Percentiles rank a stretch among this genome's conserved stretches.
Evolutionary conservation across 163 green algal genomes (phyloP).

Genomic region (Trebouxiophyceae sp.): DNA sequence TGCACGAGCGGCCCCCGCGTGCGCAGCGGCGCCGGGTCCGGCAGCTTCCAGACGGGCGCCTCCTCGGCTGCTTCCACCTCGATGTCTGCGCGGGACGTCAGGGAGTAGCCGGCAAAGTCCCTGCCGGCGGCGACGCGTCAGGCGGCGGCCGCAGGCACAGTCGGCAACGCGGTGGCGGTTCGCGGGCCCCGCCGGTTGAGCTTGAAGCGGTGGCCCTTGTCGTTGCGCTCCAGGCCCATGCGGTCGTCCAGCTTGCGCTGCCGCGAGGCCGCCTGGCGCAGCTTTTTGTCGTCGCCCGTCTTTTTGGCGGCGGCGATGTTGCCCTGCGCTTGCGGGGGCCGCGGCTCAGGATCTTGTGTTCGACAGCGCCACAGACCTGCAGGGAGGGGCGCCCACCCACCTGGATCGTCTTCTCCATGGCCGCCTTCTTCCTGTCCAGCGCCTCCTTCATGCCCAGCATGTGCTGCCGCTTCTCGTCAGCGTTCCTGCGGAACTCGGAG

Average conservation of each 20-base stretch:
- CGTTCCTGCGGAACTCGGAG: slow-evolving; percentile 17
- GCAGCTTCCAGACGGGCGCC: slow-evolving; percentile 15
- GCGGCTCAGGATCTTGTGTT: no score
- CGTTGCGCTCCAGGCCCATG: slow-evolving; percentile 34
- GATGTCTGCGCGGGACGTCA: slow-evolving; percentile 6
- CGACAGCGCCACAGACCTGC: no score
- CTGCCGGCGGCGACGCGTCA: no score
- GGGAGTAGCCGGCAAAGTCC: slow-evolving; percentile 21
- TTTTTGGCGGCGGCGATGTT: no score
- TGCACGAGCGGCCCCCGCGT: slow-evolving; percentile 11
- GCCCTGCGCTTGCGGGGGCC: no score
- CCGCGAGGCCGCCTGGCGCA: slow-evolving; percentile 25
- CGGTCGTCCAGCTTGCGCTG: slow-evolving; percentile 31
- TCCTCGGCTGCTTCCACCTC: slow-evolving; percentile 9
- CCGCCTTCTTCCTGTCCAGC: slow-evolving; percentile 17
- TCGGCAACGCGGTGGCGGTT: no score
- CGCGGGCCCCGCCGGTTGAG: no score
- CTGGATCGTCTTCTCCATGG: no score
- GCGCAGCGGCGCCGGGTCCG: slow-evolving; percentile 12
- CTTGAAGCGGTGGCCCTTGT: slow-evolving; percentile 25
- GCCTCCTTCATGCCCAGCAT: slow-evolving; percentile 12
- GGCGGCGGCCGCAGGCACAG: no score
- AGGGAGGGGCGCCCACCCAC: no score
- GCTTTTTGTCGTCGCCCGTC: slow-evolving; percentile 31
- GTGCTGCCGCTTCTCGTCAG: slow-evolving; percentile 15